Evolutionary conservation across 345 rosid genomes (phyloP), one percentile per base, ranked within the genome.

Genomic region (Melaleuca alternifolia): DNA sequence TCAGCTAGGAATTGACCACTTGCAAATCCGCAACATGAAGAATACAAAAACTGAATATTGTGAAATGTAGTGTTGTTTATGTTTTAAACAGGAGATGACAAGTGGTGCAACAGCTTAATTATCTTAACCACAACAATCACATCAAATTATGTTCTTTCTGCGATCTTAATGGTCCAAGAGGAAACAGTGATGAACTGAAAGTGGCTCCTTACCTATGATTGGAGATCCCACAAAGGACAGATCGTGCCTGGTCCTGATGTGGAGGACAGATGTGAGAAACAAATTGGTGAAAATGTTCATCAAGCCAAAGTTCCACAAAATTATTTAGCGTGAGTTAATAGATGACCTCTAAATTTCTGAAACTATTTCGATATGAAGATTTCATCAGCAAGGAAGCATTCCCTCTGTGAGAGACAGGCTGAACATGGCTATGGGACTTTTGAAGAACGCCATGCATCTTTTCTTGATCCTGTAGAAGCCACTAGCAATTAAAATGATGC

Each of bases 361-460:
- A 59, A 83, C 85, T 81, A 54, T 89, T 89, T 56, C 88, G 65
- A 56, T 84, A 87, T 52, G 87, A 50, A 86, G 76, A 84, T 84
- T 87, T 90, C 52, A 83, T 87, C 41, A 87, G 87, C 37, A 71
- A 54, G 85, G 83, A 85, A 89, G 56, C 82, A 65, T 88, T 82
- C 71, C 86, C 88, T 52, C 85, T 50, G 9, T 86, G 86, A 51
- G 82, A 54, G 37, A 85, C 76, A 51, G 50, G 87, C 71, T 86
- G 87, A 83, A 86, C 79, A 57, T 79, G 54, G 57, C 79, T 62
- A 79, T 50, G 84, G 85, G 87, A 88, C 87, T 83, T 86, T 76
- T 41, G 87, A 89, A 89, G 85, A 52, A 87, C 84, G 86, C 88
- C 86, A 75, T 85, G 88, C 90, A 89, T 90, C 88, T 88, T 90